Evolutionary conservation across 2,329 filamentous ascomycete genomes (phyloP), one percentile per base, ranked within the genome.

Genomic region (Talaromyces islandicus): DNA sequence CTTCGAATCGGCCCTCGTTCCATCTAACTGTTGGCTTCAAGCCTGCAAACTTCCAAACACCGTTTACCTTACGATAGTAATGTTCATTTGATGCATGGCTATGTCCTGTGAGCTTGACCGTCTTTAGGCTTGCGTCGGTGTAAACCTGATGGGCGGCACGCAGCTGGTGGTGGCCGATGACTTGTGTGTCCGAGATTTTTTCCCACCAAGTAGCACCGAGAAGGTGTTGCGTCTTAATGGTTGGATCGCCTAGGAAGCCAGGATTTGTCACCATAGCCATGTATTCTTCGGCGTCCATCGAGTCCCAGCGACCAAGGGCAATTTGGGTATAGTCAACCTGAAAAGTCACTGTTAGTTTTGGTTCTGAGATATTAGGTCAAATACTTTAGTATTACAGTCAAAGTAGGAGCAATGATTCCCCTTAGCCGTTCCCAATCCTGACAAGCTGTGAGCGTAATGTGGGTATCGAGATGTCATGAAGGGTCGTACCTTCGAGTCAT

Each of bases 301-400:
- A 78, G 54, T 83, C 80, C 84, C 84, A 87, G 59, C 83, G 71
- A 69, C 82, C 82, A 71, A 84, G 79, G 57, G 85, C 80, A 72
- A 87, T 84, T 46, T 81, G 80, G 56, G 83, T 84, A 81, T 92
- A 92, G 79, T 92, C 89, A 67, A 91, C 82, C 80, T 88, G 71
- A 14, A 17, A 19, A 19, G 35, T 3, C 14, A 21, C 21, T 51
- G n/a, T 54, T 29, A 14, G 12, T 21, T 54, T 11, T 32, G 7
- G 29, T 14, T 21, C 46, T 17, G 27, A 51, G 59, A 27, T 63
- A 57, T 19, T 32, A 43, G 27, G 17, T 50, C 27, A 46, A 54
- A 25, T 35, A 11, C 29, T 41, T 6, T 9, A 30, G 35, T 51
- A 54, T 48, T 63, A 64, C 69, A 24, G 63, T 69, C 51, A 70